Conservation (phyloP, 2,329 filamentous ascomycete species). For the Colletotrichum abscissum region DNA sequence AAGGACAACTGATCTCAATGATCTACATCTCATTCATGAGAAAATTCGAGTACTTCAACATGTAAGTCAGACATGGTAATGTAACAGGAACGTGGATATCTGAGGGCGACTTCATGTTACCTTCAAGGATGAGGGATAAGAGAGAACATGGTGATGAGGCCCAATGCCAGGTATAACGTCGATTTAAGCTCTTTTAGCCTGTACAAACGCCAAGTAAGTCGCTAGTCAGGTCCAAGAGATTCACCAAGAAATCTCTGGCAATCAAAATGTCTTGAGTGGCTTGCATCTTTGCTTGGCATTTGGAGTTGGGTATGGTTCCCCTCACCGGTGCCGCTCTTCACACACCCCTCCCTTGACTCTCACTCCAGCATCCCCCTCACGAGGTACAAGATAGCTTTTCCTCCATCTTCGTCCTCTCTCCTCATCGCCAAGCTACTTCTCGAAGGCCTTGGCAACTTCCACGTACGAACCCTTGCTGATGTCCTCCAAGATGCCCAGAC, state of each 20-base stretch:
- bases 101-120: too few relatives aligned
- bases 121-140: not conserved
- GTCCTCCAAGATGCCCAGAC: conserved; percentile 49
- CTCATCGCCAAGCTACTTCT: not conserved
- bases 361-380: not conserved
- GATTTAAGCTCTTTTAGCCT: not conserved
- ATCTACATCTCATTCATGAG: too few relatives aligned
- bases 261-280: not conserved
- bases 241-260: not conserved
- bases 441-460: conserved; percentile 33
- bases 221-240: not conserved
- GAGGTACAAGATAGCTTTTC: not conserved
- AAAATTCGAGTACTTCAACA: too few relatives aligned
- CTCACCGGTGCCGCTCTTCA: not conserved
- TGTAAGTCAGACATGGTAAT: too few relatives aligned
- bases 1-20: too few relatives aligned
- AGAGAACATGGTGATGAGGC: not conserved
- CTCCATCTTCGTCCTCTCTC: not conserved
- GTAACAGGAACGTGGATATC: too few relatives aligned
- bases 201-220: not conserved
- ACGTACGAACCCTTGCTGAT: conserved; percentile 41
- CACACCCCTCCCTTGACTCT: not conserved
- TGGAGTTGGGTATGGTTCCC: not conserved
- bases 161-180: not conserved
- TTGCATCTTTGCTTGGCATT: not conserved